A percentile compares a stretch with the other conserved stretches of the same genome.
Evolutionary conservation across 2,329 filamentous ascomycete species (phyloP).

Genomic region (Monosporascus sp.): DNA sequence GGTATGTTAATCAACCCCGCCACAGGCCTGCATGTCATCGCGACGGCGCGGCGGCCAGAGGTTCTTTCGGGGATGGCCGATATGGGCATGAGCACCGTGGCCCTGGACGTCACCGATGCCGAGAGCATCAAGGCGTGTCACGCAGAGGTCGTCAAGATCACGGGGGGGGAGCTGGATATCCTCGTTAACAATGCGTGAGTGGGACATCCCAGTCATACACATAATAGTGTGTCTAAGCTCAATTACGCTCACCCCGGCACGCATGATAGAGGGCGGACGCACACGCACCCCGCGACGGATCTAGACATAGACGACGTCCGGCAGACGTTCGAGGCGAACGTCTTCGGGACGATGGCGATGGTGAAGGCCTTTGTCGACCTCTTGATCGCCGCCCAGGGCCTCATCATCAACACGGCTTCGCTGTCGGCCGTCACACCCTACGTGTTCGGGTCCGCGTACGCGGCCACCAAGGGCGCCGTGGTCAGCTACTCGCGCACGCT

Average conservation of each 20-base stretch:
- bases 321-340: constrained; percentile 47
- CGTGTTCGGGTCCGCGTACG: constrained; percentile 43
- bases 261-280: constrained; percentile 35
- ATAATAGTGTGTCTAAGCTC: background rate
- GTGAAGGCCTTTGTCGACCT: constrained; percentile 39
- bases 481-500: constrained; percentile 44
- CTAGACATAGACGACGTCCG: constrained; percentile 44
- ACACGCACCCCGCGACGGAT: constrained; percentile 42
- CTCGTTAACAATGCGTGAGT: constrained; percentile 51
- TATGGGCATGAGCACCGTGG: constrained; percentile 39
- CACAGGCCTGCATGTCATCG: constrained; percentile 45
- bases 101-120: constrained; percentile 45
- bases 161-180: constrained; percentile 45
- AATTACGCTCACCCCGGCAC: background rate
- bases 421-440: constrained; percentile 40
- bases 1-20: background rate
- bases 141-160: constrained; percentile 37
- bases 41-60: constrained; percentile 42
- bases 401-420: constrained; percentile 48
- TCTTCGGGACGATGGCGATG: constrained; percentile 50
- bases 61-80: constrained; percentile 37
- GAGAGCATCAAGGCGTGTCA: constrained; percentile 41
- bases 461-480: constrained; percentile 45
- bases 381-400: constrained; percentile 40
- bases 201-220: background rate